Evolutionary conservation across 805 yeast genomes (phyloP), one percentile per base, ranked within the genome.

Genomic region (Wickerhamomyces queroliae): DNA sequence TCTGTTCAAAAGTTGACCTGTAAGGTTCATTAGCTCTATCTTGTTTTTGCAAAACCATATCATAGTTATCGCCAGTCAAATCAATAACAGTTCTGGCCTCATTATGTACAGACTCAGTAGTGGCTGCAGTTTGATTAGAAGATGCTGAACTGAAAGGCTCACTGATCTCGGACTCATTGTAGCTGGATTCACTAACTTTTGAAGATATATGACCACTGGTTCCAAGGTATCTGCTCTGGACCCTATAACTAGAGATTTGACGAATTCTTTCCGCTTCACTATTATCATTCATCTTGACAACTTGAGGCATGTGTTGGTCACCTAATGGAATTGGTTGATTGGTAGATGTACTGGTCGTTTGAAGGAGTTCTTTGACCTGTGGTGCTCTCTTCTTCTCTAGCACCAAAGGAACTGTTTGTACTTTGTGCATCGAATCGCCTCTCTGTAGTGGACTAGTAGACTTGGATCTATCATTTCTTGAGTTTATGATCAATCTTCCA

Each of bases 91-190:
- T 37, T 16, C 23, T 26, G 19, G 35, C 7, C 3, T 8, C 24
- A 7, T 23, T 25, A 7, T 37, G 24, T 8, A 38, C 17, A 2
- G 41, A 39, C 2, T 30, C 22, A 18, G 33, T 7, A 3, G 53
- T 44, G 4, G 36, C 45, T 18, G 28, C 37, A 1, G 52, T 52
- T 5, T 25, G 35, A 0, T 38, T 36, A 15, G 47, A 33, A 2
- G 49, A 44, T 11, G 41, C 36, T 3, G 34, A 35, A 15, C 53
- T 47, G 38, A 51, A 54, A 12, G 47, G 48, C 27, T 48, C 52
- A 49, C 56, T 52, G 6, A 50, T 13, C 24, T 42, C 54, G 11
- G 58, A 48, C 12, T 50, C 52, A 28, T n/a, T n/a, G n/a, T 54
- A 44, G 24, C 56, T 52, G 6, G 56, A 48, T 11, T 53, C 53